Percentiles rank a stretch among this genome's conserved stretches.
Evolutionary conservation across 257 asterid species (phyloP).

Genomic region (Cinchona pubescens): DNA sequence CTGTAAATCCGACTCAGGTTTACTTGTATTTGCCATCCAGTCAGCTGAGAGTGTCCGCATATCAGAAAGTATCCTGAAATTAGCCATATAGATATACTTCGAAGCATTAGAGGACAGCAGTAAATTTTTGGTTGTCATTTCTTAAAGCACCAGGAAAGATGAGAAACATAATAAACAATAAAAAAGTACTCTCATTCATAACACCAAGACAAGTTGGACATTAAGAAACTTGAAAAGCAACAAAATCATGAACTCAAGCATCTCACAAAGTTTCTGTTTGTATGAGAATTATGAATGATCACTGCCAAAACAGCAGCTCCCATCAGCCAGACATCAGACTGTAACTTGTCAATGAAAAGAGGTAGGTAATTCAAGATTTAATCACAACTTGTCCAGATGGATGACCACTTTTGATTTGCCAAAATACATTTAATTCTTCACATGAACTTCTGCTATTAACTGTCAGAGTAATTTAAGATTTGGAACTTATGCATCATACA

Average conservation of each 20-base stretch:
- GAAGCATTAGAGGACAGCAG: neutral
- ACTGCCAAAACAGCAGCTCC: neutral
- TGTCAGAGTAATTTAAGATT: neutral
- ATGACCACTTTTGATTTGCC: neutral
- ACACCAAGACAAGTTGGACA: neutral
- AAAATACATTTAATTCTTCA: neutral
- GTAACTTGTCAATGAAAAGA: neutral
- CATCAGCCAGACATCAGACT: neutral
- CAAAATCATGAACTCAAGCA: neutral
- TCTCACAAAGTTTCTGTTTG: neutral
- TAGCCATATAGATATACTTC: neutral
- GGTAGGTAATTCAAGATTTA: neutral
- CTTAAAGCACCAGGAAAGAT: neutral
- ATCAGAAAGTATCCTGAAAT: slow-evolving; percentile 93
- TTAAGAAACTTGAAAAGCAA: neutral
- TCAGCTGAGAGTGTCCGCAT: slow-evolving; percentile 99
- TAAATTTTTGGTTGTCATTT: neutral
- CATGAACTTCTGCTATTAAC: neutral
- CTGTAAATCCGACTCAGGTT: slow-evolving; percentile 77
- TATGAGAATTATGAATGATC: neutral
- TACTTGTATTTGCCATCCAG: slow-evolving; percentile 98
- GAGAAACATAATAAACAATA: neutral
- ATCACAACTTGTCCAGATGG: neutral
- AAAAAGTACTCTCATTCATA: neutral
- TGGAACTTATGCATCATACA: neutral